These are phyloP conservation scores for Pleurotus eryngii DNA, from an alignment of 768 basidiomycete genomes.

Conservation along the genomic window DNA sequence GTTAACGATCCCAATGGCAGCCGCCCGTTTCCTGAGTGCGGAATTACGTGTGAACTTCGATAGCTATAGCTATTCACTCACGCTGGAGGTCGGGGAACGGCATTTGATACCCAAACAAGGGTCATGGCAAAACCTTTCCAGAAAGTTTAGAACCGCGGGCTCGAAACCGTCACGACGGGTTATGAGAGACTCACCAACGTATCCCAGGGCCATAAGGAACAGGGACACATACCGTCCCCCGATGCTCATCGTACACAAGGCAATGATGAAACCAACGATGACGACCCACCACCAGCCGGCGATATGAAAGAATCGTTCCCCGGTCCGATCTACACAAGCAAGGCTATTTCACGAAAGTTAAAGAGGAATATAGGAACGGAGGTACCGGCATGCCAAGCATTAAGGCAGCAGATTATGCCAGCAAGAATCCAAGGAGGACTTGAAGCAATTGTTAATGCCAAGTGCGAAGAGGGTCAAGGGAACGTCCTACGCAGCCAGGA, in stretches of 20 bases:
- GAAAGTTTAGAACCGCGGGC: too few relatives aligned
- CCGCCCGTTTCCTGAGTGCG: conserved; percentile 39
- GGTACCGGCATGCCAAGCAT: conserved; percentile 51
- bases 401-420: conserved; percentile 43
- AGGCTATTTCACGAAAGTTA: background rate
- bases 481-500: conserved; percentile 52
- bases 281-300: conserved; percentile 56
- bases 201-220: conserved; percentile 63
- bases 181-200: conserved; percentile 26
- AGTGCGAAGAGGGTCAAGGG: background rate
- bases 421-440: conserved; percentile 67
- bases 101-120: conserved; percentile 61
- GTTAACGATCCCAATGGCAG: conserved; percentile 61
- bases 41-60: too few relatives aligned
- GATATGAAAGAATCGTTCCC: conserved; percentile 65
- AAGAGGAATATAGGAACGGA: background rate
- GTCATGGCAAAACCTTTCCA: conserved; percentile 40
- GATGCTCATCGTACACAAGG: conserved; percentile 48
- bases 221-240: conserved; percentile 56
- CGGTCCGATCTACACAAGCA: conserved; percentile 41
- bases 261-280: conserved; percentile 61
- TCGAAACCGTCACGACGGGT: too few relatives aligned
- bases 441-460: background rate
- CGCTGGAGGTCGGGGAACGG: conserved; percentile 57
- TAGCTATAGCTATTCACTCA: conserved; percentile 18